Conservation (phyloP, 441 rosid genomes). For the Theobroma grandiflorum region DNA sequence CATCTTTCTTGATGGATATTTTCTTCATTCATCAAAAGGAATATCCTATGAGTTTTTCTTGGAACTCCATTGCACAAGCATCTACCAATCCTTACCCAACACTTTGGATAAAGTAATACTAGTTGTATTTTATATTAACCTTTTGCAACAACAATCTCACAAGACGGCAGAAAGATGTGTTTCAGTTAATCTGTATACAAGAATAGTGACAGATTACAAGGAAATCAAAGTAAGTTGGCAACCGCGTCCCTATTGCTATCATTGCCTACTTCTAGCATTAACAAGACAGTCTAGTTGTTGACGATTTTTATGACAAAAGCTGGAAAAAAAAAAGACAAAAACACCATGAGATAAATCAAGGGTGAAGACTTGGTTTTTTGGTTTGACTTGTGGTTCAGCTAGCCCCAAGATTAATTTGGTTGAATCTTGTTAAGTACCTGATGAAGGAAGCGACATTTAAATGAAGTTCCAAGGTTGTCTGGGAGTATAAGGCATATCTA, state of each 20-base stretch:
- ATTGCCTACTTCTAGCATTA: constrained; percentile 11
- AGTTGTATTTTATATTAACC: neutral
- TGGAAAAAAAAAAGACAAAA: neutral
- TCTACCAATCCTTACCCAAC: neutral
- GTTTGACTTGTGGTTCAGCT: neutral
- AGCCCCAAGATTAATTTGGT: neutral
- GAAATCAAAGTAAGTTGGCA: neutral
- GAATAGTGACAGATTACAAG: neutral
- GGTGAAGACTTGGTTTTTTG: neutral
- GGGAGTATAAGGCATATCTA: constrained; percentile 18
- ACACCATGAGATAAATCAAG: constrained; percentile 3
- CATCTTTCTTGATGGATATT: neutral
- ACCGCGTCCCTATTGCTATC: constrained; percentile 6
- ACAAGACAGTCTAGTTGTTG: constrained; percentile 12
- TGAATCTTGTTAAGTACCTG: neutral
- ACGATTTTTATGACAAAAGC: constrained; percentile 15
- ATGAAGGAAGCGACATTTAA: neutral
- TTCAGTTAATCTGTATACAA: neutral
- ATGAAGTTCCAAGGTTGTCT: neutral
- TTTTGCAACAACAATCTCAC: neutral
- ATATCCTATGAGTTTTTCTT: constrained; percentile 8
- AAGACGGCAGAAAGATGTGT: constrained; percentile 23
- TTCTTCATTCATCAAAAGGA: constrained; percentile 8
- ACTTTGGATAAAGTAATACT: neutral
- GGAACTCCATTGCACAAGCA: neutral